Evolutionary conservation across 1,284 basidiomycete species (phyloP), one percentile per base, ranked within the genome.

Genomic region (Athelia psychrophila): DNA sequence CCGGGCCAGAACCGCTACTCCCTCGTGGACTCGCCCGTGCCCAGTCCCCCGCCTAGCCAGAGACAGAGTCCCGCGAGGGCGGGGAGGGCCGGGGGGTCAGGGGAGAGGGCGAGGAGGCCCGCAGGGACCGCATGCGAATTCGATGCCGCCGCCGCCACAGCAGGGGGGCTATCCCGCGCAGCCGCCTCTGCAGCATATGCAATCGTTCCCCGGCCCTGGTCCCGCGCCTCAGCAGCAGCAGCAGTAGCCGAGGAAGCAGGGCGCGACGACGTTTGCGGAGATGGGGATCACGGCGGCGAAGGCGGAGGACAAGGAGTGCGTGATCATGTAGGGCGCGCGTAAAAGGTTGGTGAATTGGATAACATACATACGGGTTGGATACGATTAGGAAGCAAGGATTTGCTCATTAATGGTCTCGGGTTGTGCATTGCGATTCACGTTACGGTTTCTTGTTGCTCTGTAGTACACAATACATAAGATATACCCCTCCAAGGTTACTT

Each of bases 231-330:
- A 5, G 8, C 38, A 42, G 38, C 20, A 18, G 38, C 38, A 18
- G n/a, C 48, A 27, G 47, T 44, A 45, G 33, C 49, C 51, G n/a
- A 24, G 49, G 42, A 48, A 16, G 48, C 69, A 64, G 57, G 79
- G 81, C 8, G 84, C 91, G 2, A 77, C 86, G 61, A 95, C 92
- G 44, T 97, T 96, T 69, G 89, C 87, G 32, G 94, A 96, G 75
- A 95, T 96, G 93, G 93, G 93, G 0, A 86, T 93, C 61, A 77
- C 82, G 47, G 83, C 86, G 16, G 81, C 78, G 40, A 89, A 86
- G 60, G 79, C 81, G 47, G 83, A 92, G 62, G 81, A 90, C 23
- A 85, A 92, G 64, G 87, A 92, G 0, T 95, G 92, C 72, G 71
- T 88, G 40, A 78, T 93, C 56, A 93, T 93, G 89, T 93, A 30